A percentile compares a stretch with the other conserved stretches of the same genome.
Evolutionary conservation across 805 yeast genomes (phyloP).

Genomic region (Candida ortonii): DNA sequence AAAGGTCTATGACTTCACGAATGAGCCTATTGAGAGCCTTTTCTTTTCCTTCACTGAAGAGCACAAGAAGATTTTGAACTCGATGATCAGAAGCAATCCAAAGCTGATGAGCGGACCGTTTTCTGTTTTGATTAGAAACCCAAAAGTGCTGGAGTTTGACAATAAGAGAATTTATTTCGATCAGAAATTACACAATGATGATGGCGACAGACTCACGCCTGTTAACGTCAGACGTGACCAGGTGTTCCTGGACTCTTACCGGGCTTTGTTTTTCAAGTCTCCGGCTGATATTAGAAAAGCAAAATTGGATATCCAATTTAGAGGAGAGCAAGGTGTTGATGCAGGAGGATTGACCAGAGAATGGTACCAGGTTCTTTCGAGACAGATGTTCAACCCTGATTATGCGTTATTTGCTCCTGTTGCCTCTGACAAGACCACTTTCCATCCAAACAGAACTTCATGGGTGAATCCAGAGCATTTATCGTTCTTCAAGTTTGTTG

Average conservation of each 20-base stretch:
- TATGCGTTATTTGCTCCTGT: constrained; percentile 91
- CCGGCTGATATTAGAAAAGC: constrained; percentile 70
- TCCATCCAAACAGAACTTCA: constrained; percentile 92
- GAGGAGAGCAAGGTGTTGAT: constrained; percentile 94
- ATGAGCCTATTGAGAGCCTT: constrained; percentile 71
- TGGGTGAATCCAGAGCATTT: constrained; percentile 91
- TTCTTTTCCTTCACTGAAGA: constrained; percentile 86
- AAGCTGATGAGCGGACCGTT: constrained; percentile 95
- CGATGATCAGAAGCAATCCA: constrained; percentile 87
- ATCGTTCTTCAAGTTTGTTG: constrained; percentile 91
- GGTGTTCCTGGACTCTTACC: constrained; percentile 87
- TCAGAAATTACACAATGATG: constrained; percentile 59
- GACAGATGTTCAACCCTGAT: constrained; percentile 95
- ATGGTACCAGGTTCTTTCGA: constrained; percentile 91
- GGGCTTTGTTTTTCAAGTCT: constrained; percentile 75
- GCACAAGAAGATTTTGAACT: constrained; percentile 82
- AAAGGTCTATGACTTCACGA: constrained; percentile 60
- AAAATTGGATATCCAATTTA: constrained; percentile 76
- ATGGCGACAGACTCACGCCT: constrained; percentile 41
- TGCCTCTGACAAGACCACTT: constrained; percentile 86
- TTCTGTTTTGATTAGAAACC: constrained; percentile 81
- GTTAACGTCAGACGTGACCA: constrained; percentile 81
- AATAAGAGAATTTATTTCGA: constrained; percentile 86
- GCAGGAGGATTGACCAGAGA: constrained; percentile 98
- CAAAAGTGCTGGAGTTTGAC: constrained; percentile 89